Percentiles rank a stretch among this genome's conserved stretches.
Evolutionary conservation across 352 stramenopile species (phyloP).

Genomic region (Nothophytophthora sp.): DNA sequence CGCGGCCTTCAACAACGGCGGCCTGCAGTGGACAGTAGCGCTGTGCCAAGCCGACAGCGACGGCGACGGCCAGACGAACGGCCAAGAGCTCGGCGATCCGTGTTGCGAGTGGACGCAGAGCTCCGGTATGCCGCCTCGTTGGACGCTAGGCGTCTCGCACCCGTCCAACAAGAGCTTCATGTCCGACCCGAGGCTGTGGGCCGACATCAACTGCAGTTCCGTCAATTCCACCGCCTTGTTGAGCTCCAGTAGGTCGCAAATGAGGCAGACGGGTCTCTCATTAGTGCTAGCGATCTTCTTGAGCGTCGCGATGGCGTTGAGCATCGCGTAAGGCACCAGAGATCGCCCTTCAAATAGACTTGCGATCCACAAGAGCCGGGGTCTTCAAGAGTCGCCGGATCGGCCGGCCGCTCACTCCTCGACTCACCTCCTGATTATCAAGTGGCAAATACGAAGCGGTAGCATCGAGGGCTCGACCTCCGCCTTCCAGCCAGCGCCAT

Average conservation of each 20-base stretch:
- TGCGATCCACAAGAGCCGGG: no score
- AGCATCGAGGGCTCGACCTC: neutral
- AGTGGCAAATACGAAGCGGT: neutral
- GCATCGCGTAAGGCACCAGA: no score
- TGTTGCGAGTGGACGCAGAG: no score
- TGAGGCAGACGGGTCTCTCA: neutral
- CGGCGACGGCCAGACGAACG: no score
- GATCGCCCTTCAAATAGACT: no score
- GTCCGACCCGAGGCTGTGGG: slow-evolving; percentile 17
- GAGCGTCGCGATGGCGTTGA: neutral
- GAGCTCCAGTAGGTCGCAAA: neutral
- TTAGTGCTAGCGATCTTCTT: neutral
- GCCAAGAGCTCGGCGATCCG: no score
- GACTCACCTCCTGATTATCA: neutral
- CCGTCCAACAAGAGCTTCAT: no score
- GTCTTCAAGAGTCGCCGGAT: no score
- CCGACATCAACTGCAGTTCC: slow-evolving; percentile 3
- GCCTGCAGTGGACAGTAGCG: no score
- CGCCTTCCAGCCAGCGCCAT: slow-evolving; percentile 8
- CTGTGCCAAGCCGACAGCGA: no score
- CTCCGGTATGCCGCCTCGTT: no score
- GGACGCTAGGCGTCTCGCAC: no score
- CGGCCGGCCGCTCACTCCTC: neutral
- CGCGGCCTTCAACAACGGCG: slow-evolving; percentile 4
- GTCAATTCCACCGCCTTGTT: neutral